Base-by-base conservation (phyloP, 495 filamentous ascomycete species). In the Cercophora sp. region DNA sequence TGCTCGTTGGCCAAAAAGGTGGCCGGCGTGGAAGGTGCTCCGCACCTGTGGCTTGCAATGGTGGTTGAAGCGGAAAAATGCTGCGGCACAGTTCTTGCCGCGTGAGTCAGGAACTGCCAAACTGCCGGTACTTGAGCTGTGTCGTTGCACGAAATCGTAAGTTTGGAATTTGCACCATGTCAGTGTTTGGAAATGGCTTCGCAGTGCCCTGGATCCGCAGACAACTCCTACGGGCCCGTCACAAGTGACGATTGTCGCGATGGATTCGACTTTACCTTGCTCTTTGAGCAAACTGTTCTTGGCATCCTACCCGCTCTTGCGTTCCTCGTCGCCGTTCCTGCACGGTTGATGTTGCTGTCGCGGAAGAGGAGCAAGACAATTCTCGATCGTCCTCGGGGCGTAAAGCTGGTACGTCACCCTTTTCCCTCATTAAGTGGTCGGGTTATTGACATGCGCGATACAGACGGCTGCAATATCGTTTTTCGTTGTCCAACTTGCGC, bases 191-290 rank as follows among this genome's bases (percentile, higher is more conserved):
- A n/a, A n/a, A n/a, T n/a, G n/a, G n/a, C n/a, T n/a, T n/a, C n/a
- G n/a, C n/a, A n/a, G n/a, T n/a, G n/a, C n/a, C n/a, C n/a, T n/a
- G n/a, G n/a, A n/a, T n/a, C n/a, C n/a, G n/a, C n/a, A n/a, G n/a
- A n/a, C n/a, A n/a, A n/a, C n/a, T n/a, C n/a, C n/a, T n/a, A n/a
- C 29, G 29, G 29, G 29, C 29, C 29, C 29, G 29, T 32, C 8
- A 13, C 29, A n/a, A n/a, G n/a, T n/a, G n/a, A n/a, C 29, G 29
- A 32, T 32, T 42, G 39, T 36, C 15, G 31, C 11, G 27, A 23
- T 1, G 29, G 36, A 22, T 74, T 84, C 58, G 79, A 84, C 48
- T 84, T 82, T 55, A 79, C 81, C 15, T 66, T 83, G 29, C 60
- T 80, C 8, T 82, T 83, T 52, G 77, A 84, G 54, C 68, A 81